Conservation (phyloP, 2,329 filamentous ascomycete species). For the Coleophoma crateriformis region DNA sequence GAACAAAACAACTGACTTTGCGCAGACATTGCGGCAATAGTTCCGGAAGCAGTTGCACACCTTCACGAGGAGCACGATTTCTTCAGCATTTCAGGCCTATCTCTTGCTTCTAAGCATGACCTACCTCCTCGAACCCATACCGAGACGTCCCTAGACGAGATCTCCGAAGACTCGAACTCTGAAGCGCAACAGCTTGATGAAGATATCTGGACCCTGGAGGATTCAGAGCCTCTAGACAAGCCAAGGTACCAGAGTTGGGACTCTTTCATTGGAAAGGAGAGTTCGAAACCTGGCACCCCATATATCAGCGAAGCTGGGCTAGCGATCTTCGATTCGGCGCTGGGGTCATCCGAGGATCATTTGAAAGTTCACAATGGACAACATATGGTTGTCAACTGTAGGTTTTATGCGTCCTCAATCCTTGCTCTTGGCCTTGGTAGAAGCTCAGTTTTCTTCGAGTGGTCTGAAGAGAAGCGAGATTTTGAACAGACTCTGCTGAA, state of each 20-base stretch:
- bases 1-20: too few species aligned
- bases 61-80: constrained; percentile 15
- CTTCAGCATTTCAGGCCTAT: constrained; percentile 22
- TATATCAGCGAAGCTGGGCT: constrained; percentile 68
- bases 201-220: constrained; percentile 43
- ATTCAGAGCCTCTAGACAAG: constrained; percentile 23
- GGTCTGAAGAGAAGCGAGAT: constrained; percentile 42
- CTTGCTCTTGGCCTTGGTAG: constrained; percentile 64
- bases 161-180: constrained; percentile 12
- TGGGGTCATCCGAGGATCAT: constrained; percentile 37
- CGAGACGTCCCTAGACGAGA: constrained; percentile 1
- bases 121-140: constrained; percentile 6
- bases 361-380: constrained; percentile 31
- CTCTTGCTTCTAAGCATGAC: constrained; percentile 11
- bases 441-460: constrained; percentile 66
- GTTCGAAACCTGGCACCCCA: constrained; percentile 34
- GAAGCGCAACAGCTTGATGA: constrained; percentile 14
- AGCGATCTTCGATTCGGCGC: constrained; percentile 57
- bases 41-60: constrained; percentile 16
- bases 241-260: constrained; percentile 63
- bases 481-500: constrained; percentile 45
- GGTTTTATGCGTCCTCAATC: constrained; percentile 49
- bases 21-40: constrained; percentile 19
- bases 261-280: constrained; percentile 44
- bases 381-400: constrained; percentile 39